Evolutionary conservation across 1,139 yeast genomes (phyloP), one percentile per base, ranked within the genome.

Genomic region (Sugiyamaella castrensis): DNA sequence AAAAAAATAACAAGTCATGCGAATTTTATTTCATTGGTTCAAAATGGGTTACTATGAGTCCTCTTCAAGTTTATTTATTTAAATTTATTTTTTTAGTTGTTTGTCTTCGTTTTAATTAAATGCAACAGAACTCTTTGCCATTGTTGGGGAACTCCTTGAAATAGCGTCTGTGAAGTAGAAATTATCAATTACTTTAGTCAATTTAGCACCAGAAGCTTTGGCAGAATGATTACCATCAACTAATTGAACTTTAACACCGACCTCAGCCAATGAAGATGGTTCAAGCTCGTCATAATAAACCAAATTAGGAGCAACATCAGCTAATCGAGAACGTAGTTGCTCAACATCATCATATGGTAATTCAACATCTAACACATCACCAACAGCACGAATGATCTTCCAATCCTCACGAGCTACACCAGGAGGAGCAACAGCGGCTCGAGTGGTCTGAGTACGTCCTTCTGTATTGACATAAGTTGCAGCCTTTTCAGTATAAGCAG

Each of bases 321-420:
- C 81, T 64, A 87, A 71, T 67, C 96, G 79, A 44, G 76, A 71
- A 69, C 94, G 84, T 47, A 87, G 72, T 51, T 84, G 79, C 59
- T 80, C 78, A 47, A 80, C 68, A 66, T 84, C 91, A 66, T 87
- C 94, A 65, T 87, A 87, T 43, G 92, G 92, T 63, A 87, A 76
- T 2, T 84, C 72, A 37, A 78, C 79, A 48, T 81, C 82, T 61
- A 87, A 73, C 66, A 84, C 87, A 70, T 87, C 95, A 46, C 87
- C 80, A 52, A 86, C 77, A 8, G 95, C 96, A 70, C 94, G 81
- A 61, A 87, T 70, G 57, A 87, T 84, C 74, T 84, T 84, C 96
- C 96, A 87, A 71, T 87, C 96, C 70, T 87, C 95, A 68, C 96
- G 84, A 39, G 95, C 95, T 48, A 80, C 86, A 36, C 94, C 95